These are phyloP conservation scores for Rutstroemia sydowiana DNA, from an alignment of 2,329 filamentous ascomycete species.

Conservation along the genomic window DNA sequence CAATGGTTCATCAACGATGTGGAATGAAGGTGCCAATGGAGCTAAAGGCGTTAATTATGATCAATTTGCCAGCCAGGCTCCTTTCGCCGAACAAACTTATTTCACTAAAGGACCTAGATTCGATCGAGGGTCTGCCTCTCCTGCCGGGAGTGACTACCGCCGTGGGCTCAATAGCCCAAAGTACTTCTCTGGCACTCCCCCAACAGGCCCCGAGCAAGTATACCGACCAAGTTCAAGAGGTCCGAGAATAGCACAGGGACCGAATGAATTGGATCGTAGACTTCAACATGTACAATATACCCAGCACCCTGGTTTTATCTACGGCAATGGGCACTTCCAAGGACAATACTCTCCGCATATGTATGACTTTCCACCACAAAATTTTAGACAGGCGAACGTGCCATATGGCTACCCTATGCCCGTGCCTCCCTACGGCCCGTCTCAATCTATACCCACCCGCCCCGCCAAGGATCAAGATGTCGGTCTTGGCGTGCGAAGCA, in stretches of 20 bases:
- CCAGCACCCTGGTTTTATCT: conserved; percentile 30
- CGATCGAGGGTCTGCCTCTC: conserved; percentile 26
- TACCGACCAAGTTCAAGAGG: conserved; percentile 25
- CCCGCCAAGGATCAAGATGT: conserved; percentile 30
- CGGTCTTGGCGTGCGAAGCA: conserved; percentile 55
- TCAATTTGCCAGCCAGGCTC: conserved; percentile 21
- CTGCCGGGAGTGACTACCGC: conserved; percentile 29
- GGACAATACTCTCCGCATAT: conserved; percentile 33
- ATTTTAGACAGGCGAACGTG: conserved; percentile 31
- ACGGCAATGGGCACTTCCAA: conserved; percentile 29
- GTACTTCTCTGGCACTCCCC: conserved; percentile 26
- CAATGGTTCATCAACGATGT: conserved; percentile 21
- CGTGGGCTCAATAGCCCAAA: conserved; percentile 28
- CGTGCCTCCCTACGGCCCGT: conserved; percentile 21
- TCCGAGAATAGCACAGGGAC: conserved; percentile 23
- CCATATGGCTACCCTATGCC: conserved; percentile 32
- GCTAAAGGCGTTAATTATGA: conserved; percentile 23
- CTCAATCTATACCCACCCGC: conserved; percentile 23
- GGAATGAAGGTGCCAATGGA: conserved; percentile 22
- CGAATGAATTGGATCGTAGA: conserved; percentile 24
- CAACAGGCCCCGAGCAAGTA: conserved; percentile 23
- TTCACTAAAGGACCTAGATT: conserved; percentile 23
- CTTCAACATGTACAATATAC: conserved; percentile 23
- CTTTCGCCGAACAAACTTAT: conserved; percentile 26
- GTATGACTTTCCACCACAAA: conserved; percentile 34